A percentile compares a stretch with the other conserved stretches of the same genome.
Conservation (phyloP, 164 flowering plant genomes). For the Kalanchoe fedtschenkoi region DNA sequence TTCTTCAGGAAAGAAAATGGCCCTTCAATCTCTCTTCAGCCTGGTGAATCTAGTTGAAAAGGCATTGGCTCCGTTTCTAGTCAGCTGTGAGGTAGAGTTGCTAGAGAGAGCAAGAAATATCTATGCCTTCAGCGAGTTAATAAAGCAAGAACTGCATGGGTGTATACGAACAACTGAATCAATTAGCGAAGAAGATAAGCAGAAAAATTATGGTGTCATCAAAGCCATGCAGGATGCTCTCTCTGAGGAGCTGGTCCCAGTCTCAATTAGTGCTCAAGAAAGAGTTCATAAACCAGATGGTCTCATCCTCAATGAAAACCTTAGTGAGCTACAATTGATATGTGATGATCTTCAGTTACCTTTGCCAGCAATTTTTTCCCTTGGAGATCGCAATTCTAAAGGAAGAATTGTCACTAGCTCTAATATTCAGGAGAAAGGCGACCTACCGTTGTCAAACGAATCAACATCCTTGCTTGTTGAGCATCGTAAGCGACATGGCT, state of each 20-base stretch:
- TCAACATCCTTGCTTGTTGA: conserved; percentile 61
- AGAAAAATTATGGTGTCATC: conserved; percentile 24
- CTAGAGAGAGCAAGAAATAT: conserved; percentile 67
- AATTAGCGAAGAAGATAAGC: conserved; percentile 15
- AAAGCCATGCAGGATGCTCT: conserved; percentile 38
- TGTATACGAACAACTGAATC: conserved; percentile 19
- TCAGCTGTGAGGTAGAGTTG: conserved; percentile 66
- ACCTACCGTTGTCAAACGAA: conserved; percentile 36
- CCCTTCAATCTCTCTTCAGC: conserved; percentile 36
- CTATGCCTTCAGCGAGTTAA: conserved; percentile 50
- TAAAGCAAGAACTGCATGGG: conserved; percentile 32
- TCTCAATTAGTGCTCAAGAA: conserved; percentile 61
- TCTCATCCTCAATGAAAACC: conserved; percentile 51
- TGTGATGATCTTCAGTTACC: conserved; percentile 38
- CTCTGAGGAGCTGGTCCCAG: conserved; percentile 67
- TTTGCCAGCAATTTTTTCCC: conserved; percentile 30
- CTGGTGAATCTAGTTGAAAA: conserved; percentile 41
- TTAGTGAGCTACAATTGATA: conserved; percentile 52
- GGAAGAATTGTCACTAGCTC: conserved; percentile 16
- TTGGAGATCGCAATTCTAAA: conserved; percentile 18
- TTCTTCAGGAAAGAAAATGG: conserved; percentile 17
- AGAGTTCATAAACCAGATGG: conserved; percentile 74
- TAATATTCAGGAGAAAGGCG: conserved; percentile 31
- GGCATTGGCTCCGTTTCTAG: conserved; percentile 46
- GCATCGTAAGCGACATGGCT: conserved; percentile 79